A percentile compares a stretch with the other conserved stretches of the same genome.
phyloP scores from a whole-genome alignment of 257 asterid genomes.

The Nicotiana otophora region DNA sequence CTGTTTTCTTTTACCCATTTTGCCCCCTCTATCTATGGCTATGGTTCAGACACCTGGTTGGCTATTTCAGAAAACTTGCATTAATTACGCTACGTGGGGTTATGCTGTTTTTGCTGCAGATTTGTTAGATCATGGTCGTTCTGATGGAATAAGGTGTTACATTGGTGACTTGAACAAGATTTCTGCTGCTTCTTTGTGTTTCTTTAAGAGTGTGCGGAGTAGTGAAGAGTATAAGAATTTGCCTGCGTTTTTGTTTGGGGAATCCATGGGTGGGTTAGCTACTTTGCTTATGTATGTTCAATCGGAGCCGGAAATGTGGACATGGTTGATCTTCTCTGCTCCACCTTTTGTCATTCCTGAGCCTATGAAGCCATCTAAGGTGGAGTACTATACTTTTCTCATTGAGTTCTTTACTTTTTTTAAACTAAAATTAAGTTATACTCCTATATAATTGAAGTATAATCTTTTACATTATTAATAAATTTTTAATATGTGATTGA shows the following conservation, averaged over 20 bases:
- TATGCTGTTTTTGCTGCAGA: conserved; percentile 96
- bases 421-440: too few relatives aligned
- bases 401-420: too few relatives aligned
- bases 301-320: conserved; percentile 72
- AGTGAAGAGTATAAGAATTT: conserved; percentile 64
- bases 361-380: conserved; percentile 31
- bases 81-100: conserved; percentile 76
- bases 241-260: conserved; percentile 86
- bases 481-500: too few relatives aligned
- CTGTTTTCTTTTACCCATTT: too few relatives aligned
- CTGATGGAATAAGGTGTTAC: conserved; percentile 78
- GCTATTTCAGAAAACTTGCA: conserved; percentile 87
- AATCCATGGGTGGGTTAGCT: conserved; percentile 86
- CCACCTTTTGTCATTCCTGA: conserved; percentile 90
- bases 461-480: too few relatives aligned
- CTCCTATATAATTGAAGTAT: too few relatives aligned
- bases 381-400: too few relatives aligned
- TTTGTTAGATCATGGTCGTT: conserved; percentile 87
- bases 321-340: conserved; percentile 78
- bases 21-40: conserved; percentile 44
- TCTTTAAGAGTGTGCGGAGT: conserved; percentile 53
- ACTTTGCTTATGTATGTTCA: conserved; percentile 78
- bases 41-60: conserved; percentile 88
- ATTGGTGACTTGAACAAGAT: conserved; percentile 68
- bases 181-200: conserved; percentile 57